Percentiles rank a stretch among this genome's conserved stretches.
phyloP scores from a whole-genome alignment of 495 filamentous ascomycete species.

The Hypoxylon fuscum region DNA sequence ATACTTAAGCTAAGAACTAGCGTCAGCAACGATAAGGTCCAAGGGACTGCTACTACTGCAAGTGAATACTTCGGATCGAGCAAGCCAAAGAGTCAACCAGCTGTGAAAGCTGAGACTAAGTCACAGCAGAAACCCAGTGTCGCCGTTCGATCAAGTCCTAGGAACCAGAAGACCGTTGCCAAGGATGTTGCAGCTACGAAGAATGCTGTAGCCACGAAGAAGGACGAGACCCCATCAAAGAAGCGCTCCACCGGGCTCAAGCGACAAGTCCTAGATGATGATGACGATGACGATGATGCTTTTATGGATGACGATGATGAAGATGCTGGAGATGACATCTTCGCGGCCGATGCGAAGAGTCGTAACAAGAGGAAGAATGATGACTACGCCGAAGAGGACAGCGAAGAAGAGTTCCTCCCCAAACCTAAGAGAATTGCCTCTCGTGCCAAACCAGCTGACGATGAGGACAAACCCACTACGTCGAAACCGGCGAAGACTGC shows the following conservation, averaged over 20 bases:
- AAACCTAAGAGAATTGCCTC: slow-evolving; percentile 59
- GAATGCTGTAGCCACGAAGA: slow-evolving; percentile 37
- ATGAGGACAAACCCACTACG: slow-evolving; percentile 45
- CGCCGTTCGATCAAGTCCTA: slow-evolving; percentile 53
- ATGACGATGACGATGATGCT: slow-evolving; percentile 62
- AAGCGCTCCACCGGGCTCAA: slow-evolving; percentile 46
- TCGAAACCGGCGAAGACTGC: slow-evolving; percentile 50
- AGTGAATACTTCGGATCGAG: slow-evolving; percentile 59
- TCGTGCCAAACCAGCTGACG: slow-evolving; percentile 52
- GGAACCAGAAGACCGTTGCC: slow-evolving; percentile 44
- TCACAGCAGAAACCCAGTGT: slow-evolving; percentile 39
- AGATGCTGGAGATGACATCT: slow-evolving; percentile 79
- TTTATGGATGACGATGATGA: slow-evolving; percentile 66
- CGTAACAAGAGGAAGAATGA: slow-evolving; percentile 70
- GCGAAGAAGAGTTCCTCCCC: slow-evolving; percentile 62
- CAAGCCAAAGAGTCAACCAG: slow-evolving; percentile 50
- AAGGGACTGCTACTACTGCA: slow-evolving; percentile 56
- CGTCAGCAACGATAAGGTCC: slow-evolving; percentile 45
- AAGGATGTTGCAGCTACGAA: slow-evolving; percentile 34
- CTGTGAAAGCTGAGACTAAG: slow-evolving; percentile 48
- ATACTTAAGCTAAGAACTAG: slow-evolving; percentile 6
- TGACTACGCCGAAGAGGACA: slow-evolving; percentile 71
- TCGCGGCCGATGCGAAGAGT: slow-evolving; percentile 68
- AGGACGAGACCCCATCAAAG: slow-evolving; percentile 38
- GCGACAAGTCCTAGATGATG: slow-evolving; percentile 46